These are phyloP conservation scores for Chrysosporium queenslandicum DNA, from an alignment of 2,329 filamentous ascomycete species.

Conservation along the genomic window DNA sequence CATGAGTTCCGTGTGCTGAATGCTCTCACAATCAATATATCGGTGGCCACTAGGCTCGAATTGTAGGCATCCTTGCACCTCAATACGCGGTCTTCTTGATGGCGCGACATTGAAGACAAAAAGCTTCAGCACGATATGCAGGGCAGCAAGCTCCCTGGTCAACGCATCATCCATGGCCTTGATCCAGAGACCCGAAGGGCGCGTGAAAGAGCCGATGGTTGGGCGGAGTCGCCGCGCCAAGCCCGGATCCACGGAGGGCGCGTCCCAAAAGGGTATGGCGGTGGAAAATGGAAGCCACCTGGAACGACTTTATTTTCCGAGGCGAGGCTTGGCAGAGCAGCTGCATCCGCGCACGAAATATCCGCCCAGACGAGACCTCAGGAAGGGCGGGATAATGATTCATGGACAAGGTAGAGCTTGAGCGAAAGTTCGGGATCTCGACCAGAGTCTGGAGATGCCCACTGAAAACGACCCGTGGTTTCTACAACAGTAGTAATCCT, in stretches of 20 bases:
- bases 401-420: not conserved
- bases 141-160: not conserved
- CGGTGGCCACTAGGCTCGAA: too few relatives aligned
- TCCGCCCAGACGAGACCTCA: not conserved
- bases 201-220: not conserved
- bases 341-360: not conserved
- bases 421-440: not conserved
- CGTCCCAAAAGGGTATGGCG: not conserved
- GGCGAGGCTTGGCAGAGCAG: not conserved
- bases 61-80: too few relatives aligned
- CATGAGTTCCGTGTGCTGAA: too few relatives aligned
- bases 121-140: not conserved
- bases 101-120: too few relatives aligned
- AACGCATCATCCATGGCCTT: too few relatives aligned
- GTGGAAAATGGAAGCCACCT: constrained; percentile 6
- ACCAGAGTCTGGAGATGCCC: not conserved
- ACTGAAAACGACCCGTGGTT: not conserved
- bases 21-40: too few relatives aligned
- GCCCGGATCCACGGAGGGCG: not conserved
- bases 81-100: too few relatives aligned
- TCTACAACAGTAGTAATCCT: not conserved
- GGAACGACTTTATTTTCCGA: constrained; percentile 10
- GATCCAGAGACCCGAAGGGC: not conserved
- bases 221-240: not conserved
- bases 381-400: not conserved